phyloP scores from a whole-genome alignment of 192 early-diverging fungal genomes.

The Oehlia diaphana region DNA sequence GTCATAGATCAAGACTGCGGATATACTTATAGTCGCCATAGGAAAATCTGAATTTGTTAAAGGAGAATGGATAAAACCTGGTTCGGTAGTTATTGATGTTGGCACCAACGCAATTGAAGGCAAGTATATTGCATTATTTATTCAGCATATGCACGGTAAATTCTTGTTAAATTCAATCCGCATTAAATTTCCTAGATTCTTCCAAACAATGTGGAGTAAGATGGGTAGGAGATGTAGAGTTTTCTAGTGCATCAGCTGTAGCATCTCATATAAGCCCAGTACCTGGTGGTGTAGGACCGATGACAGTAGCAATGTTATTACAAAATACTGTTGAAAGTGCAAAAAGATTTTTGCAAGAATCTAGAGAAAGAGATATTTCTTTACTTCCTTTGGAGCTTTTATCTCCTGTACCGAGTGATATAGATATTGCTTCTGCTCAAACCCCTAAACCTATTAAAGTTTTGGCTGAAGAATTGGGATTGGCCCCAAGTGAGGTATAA shows the following conservation, averaged over 20 bases:
- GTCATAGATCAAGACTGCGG: constrained; percentile 61
- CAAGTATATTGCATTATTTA: constrained; percentile 28
- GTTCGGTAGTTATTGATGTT: constrained; percentile 94
- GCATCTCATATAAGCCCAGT: constrained; percentile 92
- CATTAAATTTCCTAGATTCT: constrained; percentile 50
- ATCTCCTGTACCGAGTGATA: constrained; percentile 90
- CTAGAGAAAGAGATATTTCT: constrained; percentile 46
- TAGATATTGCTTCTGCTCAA: constrained; percentile 91
- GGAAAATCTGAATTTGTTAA: constrained; percentile 79
- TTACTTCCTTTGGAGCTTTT: constrained; percentile 65
- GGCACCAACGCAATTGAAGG: constrained; percentile 88
- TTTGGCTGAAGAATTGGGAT: constrained; percentile 83
- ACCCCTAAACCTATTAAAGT: constrained; percentile 79
- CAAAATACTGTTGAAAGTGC: constrained; percentile 84
- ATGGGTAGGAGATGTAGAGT: constrained; percentile 95
- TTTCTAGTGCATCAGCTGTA: constrained; percentile 60
- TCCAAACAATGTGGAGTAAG: constrained; percentile 93
- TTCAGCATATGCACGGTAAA: not conserved
- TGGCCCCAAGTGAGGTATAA: constrained; percentile 64
- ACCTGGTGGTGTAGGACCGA: constrained; percentile 98
- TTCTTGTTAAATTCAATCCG: not conserved
- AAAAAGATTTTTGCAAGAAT: constrained; percentile 65
- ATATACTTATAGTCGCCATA: constrained; percentile 90
- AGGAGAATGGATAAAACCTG: constrained; percentile 94
- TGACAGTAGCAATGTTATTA: constrained; percentile 99